Evolutionary conservation across 331 rosid species (phyloP).

Genomic region (Prunus yedoensis): DNA sequence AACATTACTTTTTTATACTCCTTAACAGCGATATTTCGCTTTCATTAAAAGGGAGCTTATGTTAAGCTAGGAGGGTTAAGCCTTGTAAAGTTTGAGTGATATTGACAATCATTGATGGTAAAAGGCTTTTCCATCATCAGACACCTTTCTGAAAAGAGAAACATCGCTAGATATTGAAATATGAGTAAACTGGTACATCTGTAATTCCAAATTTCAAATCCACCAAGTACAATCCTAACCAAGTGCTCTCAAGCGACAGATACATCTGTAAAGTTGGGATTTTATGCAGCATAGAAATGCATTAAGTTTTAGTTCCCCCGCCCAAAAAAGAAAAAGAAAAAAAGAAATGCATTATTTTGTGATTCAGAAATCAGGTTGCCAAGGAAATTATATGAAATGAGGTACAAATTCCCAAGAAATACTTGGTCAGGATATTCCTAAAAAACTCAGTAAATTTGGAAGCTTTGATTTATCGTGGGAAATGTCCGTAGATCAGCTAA

Average conservation of each 20-base stretch:
- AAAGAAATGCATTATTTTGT: too few relatives aligned
- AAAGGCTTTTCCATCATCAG: neutral
- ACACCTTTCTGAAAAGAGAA: conserved; percentile 19
- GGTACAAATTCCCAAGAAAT: neutral
- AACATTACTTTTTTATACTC: conserved; percentile 13
- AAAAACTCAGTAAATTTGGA: neutral
- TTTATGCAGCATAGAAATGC: neutral
- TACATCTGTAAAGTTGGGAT: too few relatives aligned
- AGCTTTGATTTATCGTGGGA: neutral
- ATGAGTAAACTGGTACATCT: too few relatives aligned
- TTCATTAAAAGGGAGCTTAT: conserved; percentile 8
- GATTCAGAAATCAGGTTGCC: too few relatives aligned
- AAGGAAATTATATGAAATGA: neutral
- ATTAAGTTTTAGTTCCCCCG: too few relatives aligned
- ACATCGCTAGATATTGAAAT: neutral
- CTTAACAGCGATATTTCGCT: conserved; percentile 16
- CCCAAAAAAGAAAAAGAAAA: too few relatives aligned
- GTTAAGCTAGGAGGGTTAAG: conserved; percentile 2
- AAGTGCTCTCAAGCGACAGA: neutral
- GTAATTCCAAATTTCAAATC: neutral
- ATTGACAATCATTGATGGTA: conserved; percentile 6
- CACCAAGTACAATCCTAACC: too few relatives aligned
- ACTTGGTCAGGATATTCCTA: neutral
- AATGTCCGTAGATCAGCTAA: too few relatives aligned
- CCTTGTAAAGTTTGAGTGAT: conserved; percentile 10